Evolutionary conservation across 345 rosid species (phyloP), one percentile per base, ranked within the genome.

Genomic region (Psidium guajava): DNA sequence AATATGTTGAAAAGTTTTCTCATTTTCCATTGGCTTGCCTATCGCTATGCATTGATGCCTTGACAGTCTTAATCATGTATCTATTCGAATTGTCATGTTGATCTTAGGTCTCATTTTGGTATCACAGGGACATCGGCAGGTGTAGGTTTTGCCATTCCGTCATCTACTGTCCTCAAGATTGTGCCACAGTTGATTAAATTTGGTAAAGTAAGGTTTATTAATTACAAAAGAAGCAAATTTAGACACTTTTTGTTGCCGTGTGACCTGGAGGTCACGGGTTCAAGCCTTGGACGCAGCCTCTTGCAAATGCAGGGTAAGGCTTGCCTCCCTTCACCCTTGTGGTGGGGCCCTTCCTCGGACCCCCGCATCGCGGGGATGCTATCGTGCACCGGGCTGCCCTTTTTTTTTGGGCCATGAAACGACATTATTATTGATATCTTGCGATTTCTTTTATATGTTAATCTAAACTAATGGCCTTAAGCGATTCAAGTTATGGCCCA

Each of bases 111-210:
- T 8, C 44, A 56, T 82, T 59, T 85, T 90, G 82, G 55, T 87
- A 36, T 69, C 87, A 85, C 92, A 95, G 98, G 99, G 74, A 92
- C 98, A 85, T 97, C 99, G 22, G 98, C 98, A 5, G 99, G 99
- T 82, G 98, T 97, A 40, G 98, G 99, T 15, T 97, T 97, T 90
- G 99, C 99, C 81, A 97, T 97, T 56, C 99, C 98, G 1, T 95
- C 99, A 59, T 93, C 97, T 58, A 95, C 98, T 6, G 98, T 97
- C 74, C 87, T 93, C 83, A 97, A 92, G 91, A 95, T 97, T 89
- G 98, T 95, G 73, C 99, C 98, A 82, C 98, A 95, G 87, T 92
- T 97, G 85, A 95, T 97, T 85, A 87, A 94, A 24, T 91, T 92
- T 87, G 97, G 99, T 83, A 97, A 95, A 89, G 98, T 94, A 89